Evolutionary conservation across 192 early-diverging fungal species (phyloP), one percentile per base, ranked within the genome.

Genomic region (Podila horticola): DNA sequence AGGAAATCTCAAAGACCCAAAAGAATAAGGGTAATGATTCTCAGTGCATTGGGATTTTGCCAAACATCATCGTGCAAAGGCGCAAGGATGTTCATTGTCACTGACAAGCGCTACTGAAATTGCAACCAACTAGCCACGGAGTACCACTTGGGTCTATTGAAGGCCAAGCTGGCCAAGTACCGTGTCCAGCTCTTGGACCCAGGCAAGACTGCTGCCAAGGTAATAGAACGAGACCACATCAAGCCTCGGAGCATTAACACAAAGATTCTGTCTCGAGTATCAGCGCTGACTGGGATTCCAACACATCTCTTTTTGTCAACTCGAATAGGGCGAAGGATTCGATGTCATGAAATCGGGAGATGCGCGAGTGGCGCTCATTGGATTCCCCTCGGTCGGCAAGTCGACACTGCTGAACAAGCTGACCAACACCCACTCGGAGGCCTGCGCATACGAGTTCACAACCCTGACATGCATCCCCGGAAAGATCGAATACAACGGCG

Each of bases 331-430:
- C 62, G 95, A 95, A 69, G 98, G 98, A 24, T 99, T 99, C 73
- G 98, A 99, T 86, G 98, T 99, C 20, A 97, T 97, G 88, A 94
- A 97, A 84, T 93, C 92, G 28, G 98, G 98, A 3, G 98, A 98
- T 82, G 98, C 97, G 19, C 90, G 97, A 57, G 96, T 98, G 62
- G 95, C 93, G 2, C 88, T 98, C 66, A 94, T 98, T 69, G 96
- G 97, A 55, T 99, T 98, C 70, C 98, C 98, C n/a, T 97, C 97
- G 9, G 98, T 99, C 15, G 98, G 98, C 64, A 99, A 99, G 82
- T 97, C 96, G n/a, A 99, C 98, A 4, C 85, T 99, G 66, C 86
- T 99, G 15, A 92, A 90, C 75, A 97, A 95, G 69, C 82, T 96
- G 28, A 99, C 98, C 10, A 93, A 95, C 48, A 97, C 96, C 6